A percentile compares a stretch with the other conserved stretches of the same genome.
Conservation (phyloP, 371 early-diverging fungal species). For the Saksenaea vasiformis region DNA sequence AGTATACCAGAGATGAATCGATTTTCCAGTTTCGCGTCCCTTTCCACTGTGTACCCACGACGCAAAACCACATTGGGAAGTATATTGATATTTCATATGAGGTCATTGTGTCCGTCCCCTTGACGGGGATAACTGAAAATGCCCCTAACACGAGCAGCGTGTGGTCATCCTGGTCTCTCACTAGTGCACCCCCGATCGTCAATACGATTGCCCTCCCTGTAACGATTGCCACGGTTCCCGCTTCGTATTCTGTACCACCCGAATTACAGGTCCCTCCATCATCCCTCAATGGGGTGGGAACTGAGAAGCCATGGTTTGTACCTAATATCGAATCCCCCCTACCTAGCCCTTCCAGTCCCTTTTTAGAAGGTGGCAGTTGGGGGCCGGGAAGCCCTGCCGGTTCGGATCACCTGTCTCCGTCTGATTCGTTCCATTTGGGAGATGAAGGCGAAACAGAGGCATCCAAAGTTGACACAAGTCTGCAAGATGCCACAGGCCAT, state of each 20-base stretch:
- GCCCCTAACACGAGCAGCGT: constrained; percentile 8
- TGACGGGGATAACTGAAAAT: constrained; percentile 11
- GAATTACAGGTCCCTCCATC: constrained; percentile 28
- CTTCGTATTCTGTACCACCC: constrained; percentile 20
- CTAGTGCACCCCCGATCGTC: constrained; percentile 8
- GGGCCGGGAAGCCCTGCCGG: constrained; percentile 20
- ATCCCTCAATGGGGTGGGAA: constrained; percentile 7
- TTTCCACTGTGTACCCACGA: constrained; percentile 33
- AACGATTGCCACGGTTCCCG: constrained; percentile 37
- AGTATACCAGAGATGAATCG: constrained; percentile 20
- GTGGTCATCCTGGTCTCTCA: constrained; percentile 7
- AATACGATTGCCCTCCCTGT: constrained; percentile 27
- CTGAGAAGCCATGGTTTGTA: constrained; percentile 31
- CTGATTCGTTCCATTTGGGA: background rate
- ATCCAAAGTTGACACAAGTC: background rate
- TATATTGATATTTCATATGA: constrained; percentile 34
- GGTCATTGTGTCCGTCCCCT: constrained; percentile 35
- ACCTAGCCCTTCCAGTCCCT: constrained; percentile 24
- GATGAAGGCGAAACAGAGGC: background rate
- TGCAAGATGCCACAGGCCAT: constrained; percentile 26
- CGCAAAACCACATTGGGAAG: constrained; percentile 23
- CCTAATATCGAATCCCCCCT: constrained; percentile 32
- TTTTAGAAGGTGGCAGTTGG: constrained; percentile 16
- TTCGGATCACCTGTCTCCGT: background rate
- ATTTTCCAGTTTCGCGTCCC: constrained; percentile 38